Evolutionary conservation across 78 protist genomes (phyloP), one percentile per base, ranked within the genome.

Genomic region (Ministeria vibrans): DNA sequence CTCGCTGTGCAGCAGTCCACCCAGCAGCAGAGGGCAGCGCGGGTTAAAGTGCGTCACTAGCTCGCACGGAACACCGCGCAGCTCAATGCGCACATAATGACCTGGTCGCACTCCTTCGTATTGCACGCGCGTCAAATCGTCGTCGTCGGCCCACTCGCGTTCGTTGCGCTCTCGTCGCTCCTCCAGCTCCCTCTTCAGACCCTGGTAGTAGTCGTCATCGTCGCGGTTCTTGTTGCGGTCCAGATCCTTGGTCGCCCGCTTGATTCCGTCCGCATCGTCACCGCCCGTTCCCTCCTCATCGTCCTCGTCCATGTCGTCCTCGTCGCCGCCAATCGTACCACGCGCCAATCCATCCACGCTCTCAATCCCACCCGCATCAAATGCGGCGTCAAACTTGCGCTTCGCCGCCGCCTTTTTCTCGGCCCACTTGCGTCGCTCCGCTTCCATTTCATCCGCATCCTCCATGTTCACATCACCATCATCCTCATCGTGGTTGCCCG

Each of bases 1-100:
- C 80, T 98, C 99, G 6, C 61, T 79, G 23, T 84, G 1, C 32
- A 80, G 85, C 45, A 98, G 75, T 13, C 97, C 99, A 36, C 99
- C 99, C 3, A 95, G 69, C 7, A 98, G 27, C 7, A 96, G 22
- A 11, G 98, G 99, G 30, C 28, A 46, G 43, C 74, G 55, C 43
- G 97, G 95, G 70, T 95, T 82, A 62, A 95, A 94, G 90, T 95
- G 23, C 44, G 51, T 41, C 30, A 83, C 73, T 75, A 97, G 90
- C 85, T 98, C 99, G 70, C 80, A 82, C 36, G 99, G 99, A n/a
- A 97, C 77, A 28, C 72, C 42, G 22, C 27, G 30, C 28, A 86
- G 0, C 62, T 80, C 81, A 7, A 98, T 77, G 59, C 99, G 89
- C 43, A 97, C 97, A 71, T 98, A 98, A 23, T 75, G 28, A 49